Evolutionary conservation across 192 early-diverging fungal genomes (phyloP).

Genomic region (Podila epicladia): DNA sequence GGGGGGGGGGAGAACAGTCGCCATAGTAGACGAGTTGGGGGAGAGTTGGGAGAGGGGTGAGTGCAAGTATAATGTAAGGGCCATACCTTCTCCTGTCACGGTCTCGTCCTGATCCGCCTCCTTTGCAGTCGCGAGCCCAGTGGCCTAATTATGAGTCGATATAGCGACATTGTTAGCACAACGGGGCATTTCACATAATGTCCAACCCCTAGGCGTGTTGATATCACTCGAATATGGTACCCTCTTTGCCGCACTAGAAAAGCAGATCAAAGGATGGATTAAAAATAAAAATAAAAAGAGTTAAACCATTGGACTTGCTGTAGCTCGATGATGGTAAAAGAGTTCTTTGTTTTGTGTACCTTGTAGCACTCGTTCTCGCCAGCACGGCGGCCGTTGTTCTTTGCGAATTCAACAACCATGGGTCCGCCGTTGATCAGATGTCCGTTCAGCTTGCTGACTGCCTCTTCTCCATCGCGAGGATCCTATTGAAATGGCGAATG

Average conservation of each 20-base stretch:
- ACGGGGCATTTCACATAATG: too few species aligned
- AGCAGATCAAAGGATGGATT: not conserved
- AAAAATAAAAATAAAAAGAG: not conserved
- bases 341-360: conserved; percentile 8
- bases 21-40: not conserved
- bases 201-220: too few species aligned
- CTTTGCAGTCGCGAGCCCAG: conserved; percentile 26
- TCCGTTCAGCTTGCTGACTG: conserved; percentile 37
- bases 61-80: not conserved
- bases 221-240: too few species aligned
- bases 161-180: too few species aligned
- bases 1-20: not conserved
- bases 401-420: conserved; percentile 63
- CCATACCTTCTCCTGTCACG: conserved; percentile 25
- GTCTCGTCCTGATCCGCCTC: conserved; percentile 19
- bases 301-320: not conserved
- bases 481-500: not conserved
- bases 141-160: conserved; percentile 6
- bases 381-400: conserved; percentile 55
- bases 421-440: conserved; percentile 39
- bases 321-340: not conserved
- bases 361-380: conserved; percentile 54
- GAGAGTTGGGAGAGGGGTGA: not conserved
- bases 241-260: not conserved
- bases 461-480: conserved; percentile 52